phyloP scores from a whole-genome alignment of 805 yeast genomes.

The Saccharomycopsis olivae region DNA sequence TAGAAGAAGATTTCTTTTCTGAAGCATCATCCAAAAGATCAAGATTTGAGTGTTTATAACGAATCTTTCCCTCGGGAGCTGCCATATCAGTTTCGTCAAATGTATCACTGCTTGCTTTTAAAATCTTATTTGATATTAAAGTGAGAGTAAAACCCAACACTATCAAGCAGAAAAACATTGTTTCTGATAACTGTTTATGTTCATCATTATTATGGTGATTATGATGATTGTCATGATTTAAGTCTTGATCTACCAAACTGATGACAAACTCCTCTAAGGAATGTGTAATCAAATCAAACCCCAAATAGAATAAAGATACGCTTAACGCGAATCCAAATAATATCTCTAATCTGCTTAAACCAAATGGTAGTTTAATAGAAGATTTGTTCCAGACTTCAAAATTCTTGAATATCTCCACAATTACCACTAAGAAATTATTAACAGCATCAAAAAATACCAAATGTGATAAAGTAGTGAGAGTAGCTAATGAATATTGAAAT shows the following conservation, averaged over 20 bases:
- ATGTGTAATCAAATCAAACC: constrained; percentile 81
- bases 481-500: constrained; percentile 41
- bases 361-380: constrained; percentile 82
- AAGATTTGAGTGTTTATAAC: constrained; percentile 7
- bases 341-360: constrained; percentile 84
- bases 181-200: constrained; percentile 20
- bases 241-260: constrained; percentile 19
- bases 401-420: constrained; percentile 76
- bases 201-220: constrained; percentile 23
- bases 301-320: constrained; percentile 80
- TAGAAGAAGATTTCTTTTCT: neutral
- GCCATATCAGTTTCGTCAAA: neutral
- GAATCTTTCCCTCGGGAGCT: neutral
- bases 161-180: constrained; percentile 25
- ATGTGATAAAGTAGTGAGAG: constrained; percentile 74
- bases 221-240: constrained; percentile 24
- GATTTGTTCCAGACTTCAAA: constrained; percentile 86
- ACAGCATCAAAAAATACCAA: constrained; percentile 78
- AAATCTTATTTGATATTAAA: constrained; percentile 22
- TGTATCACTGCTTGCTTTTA: constrained; percentile 1
- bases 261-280: constrained; percentile 64
- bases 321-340: constrained; percentile 80
- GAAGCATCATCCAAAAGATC: constrained; percentile 1
- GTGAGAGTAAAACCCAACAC: constrained; percentile 23
- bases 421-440: constrained; percentile 57